A percentile compares a stretch with the other conserved stretches of the same genome.
These are phyloP conservation scores for Podospora pseudopauciseta DNA, from an alignment of 495 filamentous ascomycete species.

Conservation along the genomic window DNA sequence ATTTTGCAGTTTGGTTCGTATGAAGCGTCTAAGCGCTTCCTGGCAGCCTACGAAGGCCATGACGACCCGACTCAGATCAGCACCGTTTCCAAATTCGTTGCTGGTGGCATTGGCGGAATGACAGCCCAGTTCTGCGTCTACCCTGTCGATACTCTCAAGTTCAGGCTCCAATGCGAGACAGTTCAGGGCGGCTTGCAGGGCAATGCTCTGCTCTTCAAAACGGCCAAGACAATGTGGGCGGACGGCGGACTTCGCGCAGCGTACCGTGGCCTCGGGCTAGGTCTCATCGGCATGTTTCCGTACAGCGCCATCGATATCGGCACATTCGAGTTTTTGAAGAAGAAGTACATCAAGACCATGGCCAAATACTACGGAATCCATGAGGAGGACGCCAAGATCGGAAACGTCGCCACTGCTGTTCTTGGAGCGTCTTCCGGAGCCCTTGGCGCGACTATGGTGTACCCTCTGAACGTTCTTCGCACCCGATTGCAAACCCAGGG, in stretches of 20 bases:
- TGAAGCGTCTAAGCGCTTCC: slow-evolving; percentile 84
- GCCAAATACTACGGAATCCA: slow-evolving; percentile 66
- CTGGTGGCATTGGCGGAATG: slow-evolving; percentile 87
- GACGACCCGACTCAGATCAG: slow-evolving; percentile 73
- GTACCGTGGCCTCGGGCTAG: slow-evolving; percentile 90
- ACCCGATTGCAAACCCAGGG: slow-evolving; percentile 94
- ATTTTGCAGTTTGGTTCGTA: slow-evolving; percentile 76
- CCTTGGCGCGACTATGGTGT: slow-evolving; percentile 90
- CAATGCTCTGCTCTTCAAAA: slow-evolving; percentile 77
- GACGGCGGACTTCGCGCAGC: slow-evolving; percentile 69
- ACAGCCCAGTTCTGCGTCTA: slow-evolving; percentile 96
- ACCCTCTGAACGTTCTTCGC: slow-evolving; percentile 90
- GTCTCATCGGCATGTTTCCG: slow-evolving; percentile 92
- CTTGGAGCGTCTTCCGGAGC: slow-evolving; percentile 89
- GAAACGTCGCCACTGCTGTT: slow-evolving; percentile 71
- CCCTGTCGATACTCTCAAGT: slow-evolving; percentile 95
- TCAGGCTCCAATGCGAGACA: slow-evolving; percentile 90
- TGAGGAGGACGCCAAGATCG: slow-evolving; percentile 75
- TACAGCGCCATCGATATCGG: slow-evolving; percentile 96
- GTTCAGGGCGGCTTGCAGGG: slow-evolving; percentile 80
- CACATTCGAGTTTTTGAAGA: slow-evolving; percentile 91
- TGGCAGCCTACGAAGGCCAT: slow-evolving; percentile 86
- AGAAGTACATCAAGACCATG: slow-evolving; percentile 61
- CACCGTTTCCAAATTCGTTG: slow-evolving; percentile 81
- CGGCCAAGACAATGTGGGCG: slow-evolving; percentile 78